Base-by-base conservation (phyloP, 306 rosid species). In the Prunus salicina region DNA sequence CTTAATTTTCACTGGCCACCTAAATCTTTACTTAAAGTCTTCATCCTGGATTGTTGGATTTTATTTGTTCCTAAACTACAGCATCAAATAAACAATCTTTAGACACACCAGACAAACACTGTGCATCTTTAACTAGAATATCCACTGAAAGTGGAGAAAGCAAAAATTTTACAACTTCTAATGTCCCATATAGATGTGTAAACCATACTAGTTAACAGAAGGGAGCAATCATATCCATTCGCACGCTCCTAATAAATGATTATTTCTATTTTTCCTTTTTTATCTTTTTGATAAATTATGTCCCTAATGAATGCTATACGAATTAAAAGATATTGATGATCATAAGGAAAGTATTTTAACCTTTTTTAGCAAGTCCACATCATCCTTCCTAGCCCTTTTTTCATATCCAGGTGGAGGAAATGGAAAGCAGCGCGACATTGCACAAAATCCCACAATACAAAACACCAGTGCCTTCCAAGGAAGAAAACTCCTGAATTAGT, bases 351-450 rank as follows among this genome's bases (percentile, higher is more conserved):
- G 79, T 51, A 55, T 65, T 77, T 68, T 70, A 86, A 94, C 98
- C 98, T 95, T 83, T 83, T 82, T 88, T 32, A 87, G 81, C 46
- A 88, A 76, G 84, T 92, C 85, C 76, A 68, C 88, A 56, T 89
- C 90, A 80, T 89, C 92, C 6, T 86, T 75, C 83, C 84, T 83
- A 82, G 84, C 79, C 85, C 87, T 89, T 90, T 90, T 95, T 87
- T 86, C 92, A 89, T 92, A 95, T 83, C 97, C 98, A 25, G 93
- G 92, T 53, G 96, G 97, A 47, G 93, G 96, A 83, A 95, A 95
- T 73, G 98, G 92, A 88, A 88, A 95, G 90, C 98, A 95, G 82
- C 98, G 98, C 82, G 97, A 95, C 98, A 95, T 95, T 83, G 98
- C 93, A 89, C 89, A 85, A 79, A 90, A 78, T 76, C 87, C 85